Percentiles rank a stretch among this genome's conserved stretches.
Evolutionary conservation across 352 stramenopile species (phyloP).

Genomic region (Thalassiosira pacifica): DNA sequence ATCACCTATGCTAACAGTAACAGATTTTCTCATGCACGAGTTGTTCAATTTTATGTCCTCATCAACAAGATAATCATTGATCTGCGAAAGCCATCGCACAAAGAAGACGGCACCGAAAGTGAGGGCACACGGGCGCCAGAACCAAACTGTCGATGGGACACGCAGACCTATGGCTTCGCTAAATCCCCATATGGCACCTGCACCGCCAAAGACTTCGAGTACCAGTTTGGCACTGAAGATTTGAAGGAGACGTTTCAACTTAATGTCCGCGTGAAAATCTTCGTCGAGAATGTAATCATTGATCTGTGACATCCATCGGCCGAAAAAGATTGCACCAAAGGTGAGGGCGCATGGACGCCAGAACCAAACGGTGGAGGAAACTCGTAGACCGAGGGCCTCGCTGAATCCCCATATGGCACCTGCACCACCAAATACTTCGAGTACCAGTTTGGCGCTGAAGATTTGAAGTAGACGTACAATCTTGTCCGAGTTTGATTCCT

Average conservation of each 20-base stretch:
- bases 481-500: conserved; percentile 8
- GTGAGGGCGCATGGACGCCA: conserved; percentile 58
- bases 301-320: conserved; percentile 55
- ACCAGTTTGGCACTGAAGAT: conserved; percentile 59
- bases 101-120: conserved; percentile 58
- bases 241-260: conserved; percentile 19
- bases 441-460: conserved; percentile 58
- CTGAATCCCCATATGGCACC: conserved; percentile 74
- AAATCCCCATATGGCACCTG: conserved; percentile 72
- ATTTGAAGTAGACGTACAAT: conserved; percentile 24
- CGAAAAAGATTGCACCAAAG: conserved; percentile 57
- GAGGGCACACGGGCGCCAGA: conserved; percentile 63
- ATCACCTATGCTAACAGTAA: no score
- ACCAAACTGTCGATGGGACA: conserved; percentile 46
- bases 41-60: no score
- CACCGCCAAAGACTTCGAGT: conserved; percentile 65
- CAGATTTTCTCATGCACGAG: no score
- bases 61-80: conserved; percentile 11
- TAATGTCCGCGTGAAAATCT: no score
- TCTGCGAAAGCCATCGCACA: conserved; percentile 52
- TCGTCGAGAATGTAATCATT: conserved; percentile 13
- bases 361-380: conserved; percentile 52
- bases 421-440: conserved; percentile 65
- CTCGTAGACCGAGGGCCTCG: conserved; percentile 65
- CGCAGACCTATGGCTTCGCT: conserved; percentile 65